Evolutionary conservation across 495 filamentous ascomycete genomes (phyloP), one percentile per base, ranked within the genome.

Genomic region (Platismatia glauca): DNA sequence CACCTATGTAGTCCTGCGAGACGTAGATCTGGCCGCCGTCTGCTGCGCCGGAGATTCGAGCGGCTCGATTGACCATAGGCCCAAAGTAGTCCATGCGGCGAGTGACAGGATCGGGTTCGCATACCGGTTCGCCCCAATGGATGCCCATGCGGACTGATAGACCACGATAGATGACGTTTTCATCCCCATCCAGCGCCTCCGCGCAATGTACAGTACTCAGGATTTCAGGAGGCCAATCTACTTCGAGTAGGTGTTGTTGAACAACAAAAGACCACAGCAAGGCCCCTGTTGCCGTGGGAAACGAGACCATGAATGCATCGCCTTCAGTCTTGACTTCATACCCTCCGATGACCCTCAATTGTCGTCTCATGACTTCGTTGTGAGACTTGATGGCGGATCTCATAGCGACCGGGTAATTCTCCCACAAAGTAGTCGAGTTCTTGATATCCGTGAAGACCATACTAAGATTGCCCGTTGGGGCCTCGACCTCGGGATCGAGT

Each of bases 291-390:
- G 91, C 90, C 2, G 95, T 97, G 6, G 90, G 88, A 74, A 99
- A 99, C 38, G 91, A 94, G 20, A 99, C 94, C 91, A 99, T 97
- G 73, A 99, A 99, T 43, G 95, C 94, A 75, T 99, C 94, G 64
- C 94, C 94, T 88, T 99, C 94, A 0, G 94, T 97, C 79, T 99
- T 99, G 71, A 99, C 91, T 75, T 99, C 94, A 70, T 97, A 99
- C 0, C 94, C 94, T 69, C 94, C 95, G 61, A 97, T 92, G 58
- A 92, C 87, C 39, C 93, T 85, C 59, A 99, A 80, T 68, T 97
- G 92, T 35, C 95, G 85, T 48, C 94, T 89, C 82, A 99, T 91
- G 22, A 96, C 83, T 66, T 93, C 89, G 69, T 99, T 97, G 76
- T 99, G 94, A 59, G 94, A 86, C 72, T 90, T 92, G 71, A 97